Conservation (phyloP, 495 filamentous ascomycete genomes). For the Glonium stellatum region DNA sequence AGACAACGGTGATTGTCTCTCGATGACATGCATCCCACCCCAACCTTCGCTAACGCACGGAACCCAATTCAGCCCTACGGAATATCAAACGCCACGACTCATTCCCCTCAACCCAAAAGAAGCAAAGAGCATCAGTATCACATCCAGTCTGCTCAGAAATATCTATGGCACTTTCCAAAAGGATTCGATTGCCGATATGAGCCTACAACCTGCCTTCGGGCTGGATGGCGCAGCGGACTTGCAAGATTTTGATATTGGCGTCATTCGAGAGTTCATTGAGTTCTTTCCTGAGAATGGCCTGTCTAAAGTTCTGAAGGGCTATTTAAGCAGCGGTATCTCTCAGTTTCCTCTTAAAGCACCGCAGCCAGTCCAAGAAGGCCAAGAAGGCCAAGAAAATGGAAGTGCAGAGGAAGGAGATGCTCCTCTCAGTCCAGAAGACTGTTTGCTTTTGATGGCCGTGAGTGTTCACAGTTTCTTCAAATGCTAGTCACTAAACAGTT, state of each 20-base stretch:
- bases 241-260: slow-evolving; percentile 50
- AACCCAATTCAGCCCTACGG: slow-evolving; percentile 1
- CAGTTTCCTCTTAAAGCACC: slow-evolving; percentile 53
- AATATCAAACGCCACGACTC: background rate
- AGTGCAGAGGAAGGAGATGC: slow-evolving; percentile 32
- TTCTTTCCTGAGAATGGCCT: slow-evolving; percentile 83
- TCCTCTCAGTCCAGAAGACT: slow-evolving; percentile 59
- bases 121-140: too few species aligned
- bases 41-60: background rate
- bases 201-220: slow-evolving; percentile 8
- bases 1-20: background rate
- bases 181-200: background rate
- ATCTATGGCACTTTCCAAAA: too few species aligned
- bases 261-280: slow-evolving; percentile 69
- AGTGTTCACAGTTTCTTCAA: background rate
- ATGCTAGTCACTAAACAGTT: background rate
- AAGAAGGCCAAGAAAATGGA: slow-evolving; percentile 33
- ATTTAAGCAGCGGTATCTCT: slow-evolving; percentile 74
- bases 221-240: slow-evolving; percentile 26
- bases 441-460: slow-evolving; percentile 64
- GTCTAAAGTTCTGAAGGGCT: slow-evolving; percentile 70
- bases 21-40: too few species aligned
- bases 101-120: too few species aligned
- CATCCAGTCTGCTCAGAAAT: too few species aligned
- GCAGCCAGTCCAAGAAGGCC: slow-evolving; percentile 30